Base-by-base conservation (phyloP, 2,329 filamentous ascomycete species). In the Cadophora sp. region DNA sequence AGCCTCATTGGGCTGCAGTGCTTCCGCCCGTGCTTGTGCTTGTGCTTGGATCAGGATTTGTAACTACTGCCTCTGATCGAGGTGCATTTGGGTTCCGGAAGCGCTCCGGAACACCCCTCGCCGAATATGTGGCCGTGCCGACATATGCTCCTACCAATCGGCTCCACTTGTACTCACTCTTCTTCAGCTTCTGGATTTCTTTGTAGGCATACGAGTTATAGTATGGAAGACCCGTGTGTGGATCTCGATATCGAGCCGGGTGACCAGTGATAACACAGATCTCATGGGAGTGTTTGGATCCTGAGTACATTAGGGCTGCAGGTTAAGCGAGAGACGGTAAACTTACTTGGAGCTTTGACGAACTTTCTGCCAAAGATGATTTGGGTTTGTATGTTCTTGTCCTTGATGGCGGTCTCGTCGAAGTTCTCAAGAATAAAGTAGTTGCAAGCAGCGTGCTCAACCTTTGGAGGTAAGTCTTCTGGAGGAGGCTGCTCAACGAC, bases 181-280 rank as follows among this genome's bases (percentile, higher is more conserved):
- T 86, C 63, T 88, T 81, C 16, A 97, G 85, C 65, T 90, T 88
- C 75, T 92, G 91, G 56, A 98, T 91, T 78, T 97, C 90, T 74
- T 89, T 89, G 80, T 94, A 97, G 0, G 94, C 94, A 70, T 90
- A 87, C 53, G 88, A 83, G 77, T 95, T 95, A 71, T 88, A 86
- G 80, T 95, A 99, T 0, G 90, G 88, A 19, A 98, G 84, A 0
- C 92, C 92, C 0, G 95, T 98, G 73, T 87, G 86, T 0, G 94
- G 93, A 78, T 99, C 96, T 27, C 90, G 87, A 79, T 97, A 98
- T 65, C 89, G 89, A 14, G 95, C 96, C 4, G 90, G 88, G 64
- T 90, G 87, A 75, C 91, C 91, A 0, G 93, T 97, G 77, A 98
- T 94, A 60, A 90, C 91, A 79, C 96, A 99, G 37, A 90, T 83